Percentiles rank a stretch among this genome's conserved stretches.
phyloP scores from a whole-genome alignment of 805 yeast genomes.

The Lachancea cidri region DNA sequence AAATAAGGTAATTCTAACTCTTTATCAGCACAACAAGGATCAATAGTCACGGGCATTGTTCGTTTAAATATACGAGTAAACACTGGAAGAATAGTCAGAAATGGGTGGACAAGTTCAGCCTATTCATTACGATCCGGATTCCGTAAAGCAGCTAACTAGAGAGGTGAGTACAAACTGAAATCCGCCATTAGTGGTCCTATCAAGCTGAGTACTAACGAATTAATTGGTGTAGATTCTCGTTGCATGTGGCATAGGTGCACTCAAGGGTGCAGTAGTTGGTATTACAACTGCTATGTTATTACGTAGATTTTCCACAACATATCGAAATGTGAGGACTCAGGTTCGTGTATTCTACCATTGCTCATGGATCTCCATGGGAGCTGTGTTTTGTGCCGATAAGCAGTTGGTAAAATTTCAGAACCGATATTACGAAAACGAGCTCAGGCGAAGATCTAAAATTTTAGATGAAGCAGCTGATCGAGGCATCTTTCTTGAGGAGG shows the following conservation, averaged over 20 bases:
- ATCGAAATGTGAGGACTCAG: constrained; percentile 36
- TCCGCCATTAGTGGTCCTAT: too few species aligned
- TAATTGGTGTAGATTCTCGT: constrained; percentile 26
- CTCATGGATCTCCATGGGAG: constrained; percentile 38
- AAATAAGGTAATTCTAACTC: background rate
- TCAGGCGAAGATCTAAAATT: constrained; percentile 32
- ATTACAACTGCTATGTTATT: constrained; percentile 32
- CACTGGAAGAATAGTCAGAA: background rate
- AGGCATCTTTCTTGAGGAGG: constrained; percentile 40
- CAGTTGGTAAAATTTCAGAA: constrained; percentile 35
- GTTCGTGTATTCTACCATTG: constrained; percentile 39
- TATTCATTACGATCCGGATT: constrained; percentile 35
- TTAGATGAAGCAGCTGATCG: constrained; percentile 43
- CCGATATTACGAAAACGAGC: constrained; percentile 32
- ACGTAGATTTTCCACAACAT: constrained; percentile 33
- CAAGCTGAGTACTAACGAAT: constrained; percentile 3
- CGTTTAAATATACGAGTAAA: background rate
- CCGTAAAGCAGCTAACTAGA: constrained; percentile 32
- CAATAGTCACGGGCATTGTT: background rate
- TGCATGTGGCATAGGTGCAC: constrained; percentile 39
- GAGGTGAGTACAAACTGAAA: constrained; percentile 29
- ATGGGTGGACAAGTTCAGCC: constrained; percentile 29
- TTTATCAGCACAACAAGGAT: background rate
- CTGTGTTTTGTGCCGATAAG: constrained; percentile 40
- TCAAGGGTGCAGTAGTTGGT: constrained; percentile 39